Percentiles rank a stretch among this genome's conserved stretches.
Evolutionary conservation across 148 eudicot species (phyloP).

Genomic region (Persicaria maculosa): DNA sequence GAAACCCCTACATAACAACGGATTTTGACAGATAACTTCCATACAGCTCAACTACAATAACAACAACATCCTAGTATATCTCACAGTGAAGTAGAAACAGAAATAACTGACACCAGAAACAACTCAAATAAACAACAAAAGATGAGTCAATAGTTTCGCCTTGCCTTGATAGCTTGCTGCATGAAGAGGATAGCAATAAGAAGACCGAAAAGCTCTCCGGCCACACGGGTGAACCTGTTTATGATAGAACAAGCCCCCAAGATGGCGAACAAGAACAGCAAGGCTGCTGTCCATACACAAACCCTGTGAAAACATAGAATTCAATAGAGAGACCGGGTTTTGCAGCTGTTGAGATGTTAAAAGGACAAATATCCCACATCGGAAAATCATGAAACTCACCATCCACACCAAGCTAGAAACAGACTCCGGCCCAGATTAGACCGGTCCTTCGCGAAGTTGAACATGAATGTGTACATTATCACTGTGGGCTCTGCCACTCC

Average conservation of each 20-base stretch:
- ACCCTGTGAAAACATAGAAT: conserved; percentile 41
- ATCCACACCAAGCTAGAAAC: conserved; percentile 84
- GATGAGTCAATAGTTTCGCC: background rate
- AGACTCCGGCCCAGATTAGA: conserved; percentile 61
- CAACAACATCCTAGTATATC: no score
- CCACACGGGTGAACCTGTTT: conserved; percentile 77
- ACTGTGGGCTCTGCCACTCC: conserved; percentile 95
- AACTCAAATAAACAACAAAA: no score
- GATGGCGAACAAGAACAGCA: conserved; percentile 69
- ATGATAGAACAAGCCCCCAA: conserved; percentile 86
- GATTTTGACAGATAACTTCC: no score
- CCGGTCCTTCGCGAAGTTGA: conserved; percentile 59
- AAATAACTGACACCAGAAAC: no score
- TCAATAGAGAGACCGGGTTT: background rate
- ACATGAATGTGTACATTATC: conserved; percentile 56
- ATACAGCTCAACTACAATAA: background rate
- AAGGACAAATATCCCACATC: background rate
- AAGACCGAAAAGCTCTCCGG: conserved; percentile 80
- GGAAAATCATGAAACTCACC: conserved; percentile 33
- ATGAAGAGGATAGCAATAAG: conserved; percentile 93
- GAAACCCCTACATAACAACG: no score
- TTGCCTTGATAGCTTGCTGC: conserved; percentile 86
- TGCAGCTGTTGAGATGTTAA: background rate
- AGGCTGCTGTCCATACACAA: conserved; percentile 79
- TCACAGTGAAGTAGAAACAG: no score